Conservation (phyloP, 208 protist species). For the Giardia duodenalis region DNA sequence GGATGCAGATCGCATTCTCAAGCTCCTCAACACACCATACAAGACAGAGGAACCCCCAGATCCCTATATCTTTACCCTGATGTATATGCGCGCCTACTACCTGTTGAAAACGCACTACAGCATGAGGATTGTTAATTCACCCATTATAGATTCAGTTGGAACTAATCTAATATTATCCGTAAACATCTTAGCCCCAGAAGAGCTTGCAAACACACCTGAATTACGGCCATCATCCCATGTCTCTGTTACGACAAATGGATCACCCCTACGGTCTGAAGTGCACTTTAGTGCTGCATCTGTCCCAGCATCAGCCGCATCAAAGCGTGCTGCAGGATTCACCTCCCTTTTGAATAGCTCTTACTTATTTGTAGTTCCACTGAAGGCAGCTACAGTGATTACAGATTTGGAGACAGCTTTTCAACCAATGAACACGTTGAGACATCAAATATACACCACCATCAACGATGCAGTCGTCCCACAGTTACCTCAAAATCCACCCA, state of each 20-base stretch:
- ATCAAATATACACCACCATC: background rate
- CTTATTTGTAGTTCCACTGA: background rate
- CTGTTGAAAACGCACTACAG: background rate
- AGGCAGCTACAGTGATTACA: background rate
- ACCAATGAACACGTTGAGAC: background rate
- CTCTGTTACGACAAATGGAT: background rate
- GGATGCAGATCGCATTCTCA: background rate
- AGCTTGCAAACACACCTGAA: background rate
- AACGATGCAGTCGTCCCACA: background rate
- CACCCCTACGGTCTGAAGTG: background rate
- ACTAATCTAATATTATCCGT: background rate
- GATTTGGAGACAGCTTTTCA: background rate
- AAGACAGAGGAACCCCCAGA: background rate
- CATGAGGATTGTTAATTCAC: background rate
- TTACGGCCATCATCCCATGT: background rate
- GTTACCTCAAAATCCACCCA: background rate
- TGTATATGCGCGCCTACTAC: background rate
- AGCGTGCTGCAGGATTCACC: background rate
- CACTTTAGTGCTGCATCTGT: background rate
- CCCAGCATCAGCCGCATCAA: background rate
- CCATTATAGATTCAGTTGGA: background rate
- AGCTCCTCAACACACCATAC: background rate
- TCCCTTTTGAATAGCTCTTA: background rate
- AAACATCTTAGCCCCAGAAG: background rate
- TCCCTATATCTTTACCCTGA: background rate